A percentile compares a stretch with the other conserved stretches of the same genome.
phyloP scores from a whole-genome alignment of 805 yeast genomes.

The Lachancea cidri region DNA sequence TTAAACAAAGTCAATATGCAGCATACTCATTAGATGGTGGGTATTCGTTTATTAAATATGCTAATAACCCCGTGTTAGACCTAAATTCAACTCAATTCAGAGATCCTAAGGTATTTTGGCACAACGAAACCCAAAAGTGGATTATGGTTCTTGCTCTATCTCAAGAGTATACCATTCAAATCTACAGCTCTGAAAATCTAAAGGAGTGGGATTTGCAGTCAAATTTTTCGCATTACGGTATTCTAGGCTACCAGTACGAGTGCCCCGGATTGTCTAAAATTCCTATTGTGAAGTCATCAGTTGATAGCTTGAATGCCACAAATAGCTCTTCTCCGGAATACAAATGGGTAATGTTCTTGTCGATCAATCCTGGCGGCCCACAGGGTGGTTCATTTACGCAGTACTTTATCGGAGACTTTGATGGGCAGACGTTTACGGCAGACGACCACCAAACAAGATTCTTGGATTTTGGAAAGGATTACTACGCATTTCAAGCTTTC shows the following conservation, averaged over 20 bases:
- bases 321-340: constrained; percentile 12
- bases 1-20: constrained; percentile 30
- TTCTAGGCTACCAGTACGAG: constrained; percentile 37
- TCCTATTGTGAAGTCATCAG: constrained; percentile 16
- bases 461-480: constrained; percentile 36
- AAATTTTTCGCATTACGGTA: constrained; percentile 25
- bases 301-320: constrained; percentile 9
- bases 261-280: constrained; percentile 37
- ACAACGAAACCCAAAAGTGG: constrained; percentile 29
- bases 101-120: constrained; percentile 37
- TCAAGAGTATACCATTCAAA: constrained; percentile 28
- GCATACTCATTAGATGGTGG: constrained; percentile 37
- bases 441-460: constrained; percentile 28
- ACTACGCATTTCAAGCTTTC: constrained; percentile 37
- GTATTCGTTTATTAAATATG: constrained; percentile 28
- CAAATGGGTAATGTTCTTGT: constrained; percentile 37
- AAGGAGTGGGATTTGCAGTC: constrained; percentile 28
- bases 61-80: constrained; percentile 32
- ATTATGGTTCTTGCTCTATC: constrained; percentile 29
- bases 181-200: constrained; percentile 28
- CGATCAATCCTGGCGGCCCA: constrained; percentile 42
- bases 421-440: constrained; percentile 35
- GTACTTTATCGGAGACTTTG: constrained; percentile 39
- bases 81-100: constrained; percentile 30
- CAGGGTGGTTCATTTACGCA: constrained; percentile 38